Base-by-base conservation (phyloP, 768 basidiomycete species). In the Pulveroboletus frians region DNA sequence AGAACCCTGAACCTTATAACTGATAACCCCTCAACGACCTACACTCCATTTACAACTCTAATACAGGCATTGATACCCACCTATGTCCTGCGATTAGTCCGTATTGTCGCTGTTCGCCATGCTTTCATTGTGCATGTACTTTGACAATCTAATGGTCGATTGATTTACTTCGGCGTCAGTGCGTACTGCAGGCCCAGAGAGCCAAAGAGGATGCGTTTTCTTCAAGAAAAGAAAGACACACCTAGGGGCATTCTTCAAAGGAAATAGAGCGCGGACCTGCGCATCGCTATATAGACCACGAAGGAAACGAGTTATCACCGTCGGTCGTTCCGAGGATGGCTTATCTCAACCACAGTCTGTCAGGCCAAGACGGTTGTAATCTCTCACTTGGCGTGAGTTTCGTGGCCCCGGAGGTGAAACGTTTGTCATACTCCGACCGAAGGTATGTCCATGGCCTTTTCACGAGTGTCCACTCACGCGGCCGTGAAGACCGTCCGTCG, bases 61-160 rank as follows among this genome's bases (percentile, higher is more conserved):
- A 18, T 13, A 9, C 31, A 44, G 26, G 43, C 34, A 20, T 17
- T 44, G 8, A 43, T 6, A 49, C 43, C 20, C 13, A 38, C 89
- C 77, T 56, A 88, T 61, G 71, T 93, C 90, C 68, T 92, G 91
- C 35, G 85, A 86, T 20, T 89, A 32, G 75, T 72, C 0, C 88
- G 88, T 11, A 92, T 71, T 38, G 78, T 80, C 5, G 88, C 62
- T 26, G 72, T 69, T 90, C 91, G 95, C 71, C 76, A 32, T 60
- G 59, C 43, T 72, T 71, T 29, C 88, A 71, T 4, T 77, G 60
- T 95, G 90, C 39, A 74, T 71, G 11, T 64, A 55, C 54, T 77
- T 79, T 65, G 92, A 88, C 37, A 95, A 69, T 9, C 77, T 77
- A 40, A 73, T 67, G 5, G 88, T 55, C 85, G 85, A 89, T 26